Evolutionary conservation across 371 early-diverging fungal species (phyloP).

Genomic region (Mortierella sp.): DNA sequence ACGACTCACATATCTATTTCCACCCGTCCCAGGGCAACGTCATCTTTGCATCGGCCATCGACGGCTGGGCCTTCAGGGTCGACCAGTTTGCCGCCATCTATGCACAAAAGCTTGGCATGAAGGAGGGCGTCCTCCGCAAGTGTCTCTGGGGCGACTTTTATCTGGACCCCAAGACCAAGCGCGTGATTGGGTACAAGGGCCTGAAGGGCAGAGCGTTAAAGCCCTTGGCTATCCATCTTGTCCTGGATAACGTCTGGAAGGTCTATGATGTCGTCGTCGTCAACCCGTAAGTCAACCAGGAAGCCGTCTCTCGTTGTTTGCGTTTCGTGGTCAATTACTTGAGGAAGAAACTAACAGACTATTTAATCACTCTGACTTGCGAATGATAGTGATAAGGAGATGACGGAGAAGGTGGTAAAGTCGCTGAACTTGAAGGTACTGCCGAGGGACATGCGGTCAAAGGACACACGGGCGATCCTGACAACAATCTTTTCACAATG

Average conservation of each 20-base stretch:
- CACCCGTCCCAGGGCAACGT: constrained; percentile 96
- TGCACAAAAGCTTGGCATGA: constrained; percentile 90
- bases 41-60: constrained; percentile 94
- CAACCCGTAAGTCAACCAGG: constrained; percentile 66
- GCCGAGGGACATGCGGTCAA: constrained; percentile 89
- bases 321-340: not conserved
- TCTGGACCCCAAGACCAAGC: constrained; percentile 94
- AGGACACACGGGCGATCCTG: constrained; percentile 83
- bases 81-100: constrained; percentile 94
- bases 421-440: constrained; percentile 88
- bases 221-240: constrained; percentile 97
- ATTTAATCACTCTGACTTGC: too few relatives aligned
- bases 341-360: not conserved
- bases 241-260: constrained; percentile 95
- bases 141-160: constrained; percentile 98
- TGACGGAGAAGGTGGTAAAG: constrained; percentile 92
- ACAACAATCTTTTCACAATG: constrained; percentile 87
- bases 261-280: constrained; percentile 87
- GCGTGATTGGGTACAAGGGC: constrained; percentile 88
- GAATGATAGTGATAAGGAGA: constrained; percentile 76
- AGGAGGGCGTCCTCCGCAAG: constrained; percentile 77
- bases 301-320: not conserved
- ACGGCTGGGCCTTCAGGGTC: constrained; percentile 98
- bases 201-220: constrained; percentile 86
- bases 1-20: constrained; percentile 95